A percentile compares a stretch with the other conserved stretches of the same genome.
Conservation (phyloP, 176 grass and related monocot species). For the Oryza rufipogon region DNA sequence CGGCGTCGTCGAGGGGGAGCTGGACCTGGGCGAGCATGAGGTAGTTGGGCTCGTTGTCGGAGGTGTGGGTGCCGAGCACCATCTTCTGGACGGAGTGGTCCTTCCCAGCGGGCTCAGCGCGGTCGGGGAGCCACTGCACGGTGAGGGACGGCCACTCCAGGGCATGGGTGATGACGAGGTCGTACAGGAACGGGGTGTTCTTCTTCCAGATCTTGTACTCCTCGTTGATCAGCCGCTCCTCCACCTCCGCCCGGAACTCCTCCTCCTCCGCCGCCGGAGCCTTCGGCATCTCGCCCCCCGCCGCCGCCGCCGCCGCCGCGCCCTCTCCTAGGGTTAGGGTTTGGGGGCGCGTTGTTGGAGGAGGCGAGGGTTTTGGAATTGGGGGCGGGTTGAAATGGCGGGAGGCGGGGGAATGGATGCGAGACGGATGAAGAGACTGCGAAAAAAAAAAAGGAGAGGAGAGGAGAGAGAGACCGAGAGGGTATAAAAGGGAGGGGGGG, state of each 20-base stretch:
- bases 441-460: not conserved
- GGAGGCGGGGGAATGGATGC: constrained; percentile 25
- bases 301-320: not conserved
- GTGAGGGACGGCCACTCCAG: constrained; percentile 97
- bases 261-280: constrained; percentile 63
- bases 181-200: constrained; percentile 96
- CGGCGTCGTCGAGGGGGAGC: constrained; percentile 81
- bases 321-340: constrained; percentile 46
- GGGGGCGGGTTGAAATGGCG: constrained; percentile 47
- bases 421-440: not conserved
- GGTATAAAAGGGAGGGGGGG: not conserved
- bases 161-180: constrained; percentile 93
- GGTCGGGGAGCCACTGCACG: constrained; percentile 92
- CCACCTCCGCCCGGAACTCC: constrained; percentile 78
- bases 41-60: constrained; percentile 96
- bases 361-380: constrained; percentile 4
- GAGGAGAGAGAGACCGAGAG: not conserved
- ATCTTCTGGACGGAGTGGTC: constrained; percentile 95
- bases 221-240: constrained; percentile 89
- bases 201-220: constrained; percentile 99
- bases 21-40: constrained; percentile 94
- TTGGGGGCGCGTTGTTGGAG: not conserved
- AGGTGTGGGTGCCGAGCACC: constrained; percentile 90
- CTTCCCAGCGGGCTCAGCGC: constrained; percentile 75
- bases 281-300: constrained; percentile 58